Evolutionary conservation across 2,329 filamentous ascomycete genomes (phyloP), one percentile per base, ranked within the genome.

Genomic region (Penicillium nordicum): DNA sequence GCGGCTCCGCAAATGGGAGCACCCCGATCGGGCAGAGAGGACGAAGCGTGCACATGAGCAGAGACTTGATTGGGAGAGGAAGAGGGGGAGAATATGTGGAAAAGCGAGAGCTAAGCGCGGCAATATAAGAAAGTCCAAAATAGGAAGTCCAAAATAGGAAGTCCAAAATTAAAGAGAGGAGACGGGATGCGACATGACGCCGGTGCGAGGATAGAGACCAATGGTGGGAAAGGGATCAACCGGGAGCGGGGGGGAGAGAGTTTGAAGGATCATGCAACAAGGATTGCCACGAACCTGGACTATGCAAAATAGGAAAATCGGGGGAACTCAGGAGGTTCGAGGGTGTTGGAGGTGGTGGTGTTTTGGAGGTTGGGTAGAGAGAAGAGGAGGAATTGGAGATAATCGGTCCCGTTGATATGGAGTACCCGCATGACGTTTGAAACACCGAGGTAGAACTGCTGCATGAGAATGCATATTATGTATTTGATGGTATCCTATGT

Each of bases 101-200:
- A 50, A 44, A 44, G 25, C 32, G 49, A 55, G 57, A 49, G 62
- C 55, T 65, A 65, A 65, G 62, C 64, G 64, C 62, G 63, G 64
- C 50, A 61, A 53, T 54, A 53, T 42, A 55, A 55, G 47, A 55
- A 47, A 50, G 43, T 53, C 30, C 38, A 34, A 54, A 51, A 59
- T 49, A 55, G 49, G 52, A 47, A 48, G 43, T 51, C 27, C 34
- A 34, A 57, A 51, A 57, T 49, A n/a, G 49, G 52, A 47, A 48
- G 43, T 51, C 27, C 34, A 34, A 57, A 51, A 57, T 49, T 41
- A 47, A 11, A 29, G 41, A 27, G 12, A 27, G 50, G 55, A 56
- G 16, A 45, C 46, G 29, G 27, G 21, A 52, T 57, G 37, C 42
- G 54, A 64, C 58, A 60, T 61, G 51, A 61, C 50, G 53, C 42